phyloP scores from a whole-genome alignment of 495 filamentous ascomycete species.

The Penicillium egyptiacum region DNA sequence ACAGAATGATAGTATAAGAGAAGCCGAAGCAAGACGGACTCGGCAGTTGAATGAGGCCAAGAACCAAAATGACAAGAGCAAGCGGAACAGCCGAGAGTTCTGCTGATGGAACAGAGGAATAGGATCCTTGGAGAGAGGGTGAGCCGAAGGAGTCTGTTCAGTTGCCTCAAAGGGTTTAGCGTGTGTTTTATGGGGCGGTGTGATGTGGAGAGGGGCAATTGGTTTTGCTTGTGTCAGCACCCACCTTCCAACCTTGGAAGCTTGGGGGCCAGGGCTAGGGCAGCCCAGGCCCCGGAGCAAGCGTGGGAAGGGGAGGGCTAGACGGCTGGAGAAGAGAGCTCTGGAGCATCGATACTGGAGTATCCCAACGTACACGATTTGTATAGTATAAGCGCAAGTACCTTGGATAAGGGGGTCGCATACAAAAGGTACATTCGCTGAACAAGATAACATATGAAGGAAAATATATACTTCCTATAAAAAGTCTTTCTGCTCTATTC shows the following conservation, averaged over 20 bases:
- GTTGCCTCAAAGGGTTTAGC: conserved; percentile 29
- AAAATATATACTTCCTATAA: not conserved
- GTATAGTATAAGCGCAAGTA: not conserved
- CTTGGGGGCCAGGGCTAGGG: no score
- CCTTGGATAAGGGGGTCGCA: not conserved
- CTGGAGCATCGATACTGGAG: not conserved
- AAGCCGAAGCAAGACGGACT: conserved; percentile 8
- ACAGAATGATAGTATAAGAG: conserved; percentile 19
- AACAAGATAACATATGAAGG: not conserved
- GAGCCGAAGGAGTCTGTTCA: conserved; percentile 30
- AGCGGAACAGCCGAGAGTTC: conserved; percentile 11
- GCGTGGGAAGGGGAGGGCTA: no score
- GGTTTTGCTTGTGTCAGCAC: not conserved
- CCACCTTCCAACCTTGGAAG: not conserved
- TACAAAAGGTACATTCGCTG: not conserved
- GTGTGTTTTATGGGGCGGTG: conserved; percentile 34
- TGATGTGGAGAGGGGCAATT: conserved; percentile 34
- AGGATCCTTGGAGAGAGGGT: conserved; percentile 22
- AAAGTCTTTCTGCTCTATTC: not conserved
- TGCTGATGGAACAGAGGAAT: conserved; percentile 17
- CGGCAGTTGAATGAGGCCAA: not conserved
- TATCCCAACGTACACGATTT: not conserved
- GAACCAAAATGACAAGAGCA: conserved; percentile 10
- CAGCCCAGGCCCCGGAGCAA: not conserved
- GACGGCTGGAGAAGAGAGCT: no score